phyloP scores from a whole-genome alignment of 2,329 filamentous ascomycete genomes.

The Aspergillus fijiensis region DNA sequence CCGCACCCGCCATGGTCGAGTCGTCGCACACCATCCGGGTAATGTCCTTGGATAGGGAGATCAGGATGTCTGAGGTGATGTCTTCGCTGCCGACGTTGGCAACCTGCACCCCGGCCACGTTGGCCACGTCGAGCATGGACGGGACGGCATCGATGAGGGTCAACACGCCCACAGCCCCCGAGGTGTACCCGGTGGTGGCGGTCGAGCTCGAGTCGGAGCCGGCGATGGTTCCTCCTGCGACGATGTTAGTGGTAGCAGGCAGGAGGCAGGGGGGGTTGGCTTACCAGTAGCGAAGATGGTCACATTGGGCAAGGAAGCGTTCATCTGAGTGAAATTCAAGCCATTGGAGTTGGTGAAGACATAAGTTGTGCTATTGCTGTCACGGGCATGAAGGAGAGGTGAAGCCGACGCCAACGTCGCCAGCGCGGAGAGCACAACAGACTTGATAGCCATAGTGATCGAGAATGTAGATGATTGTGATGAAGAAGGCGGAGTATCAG shows the following conservation, averaged over 20 bases:
- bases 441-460: constrained; percentile 16
- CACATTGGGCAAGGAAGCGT: constrained; percentile 26
- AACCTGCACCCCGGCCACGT: constrained; percentile 29
- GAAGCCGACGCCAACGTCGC: constrained; percentile 22
- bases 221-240: constrained; percentile 26
- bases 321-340: constrained; percentile 28
- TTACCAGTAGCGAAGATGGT: constrained; percentile 27
- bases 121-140: constrained; percentile 27
- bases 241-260: background rate
- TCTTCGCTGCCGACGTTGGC: constrained; percentile 29
- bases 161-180: constrained; percentile 25
- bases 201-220: constrained; percentile 26
- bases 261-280: background rate
- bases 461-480: background rate
- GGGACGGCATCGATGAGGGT: constrained; percentile 27
- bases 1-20: constrained; percentile 25
- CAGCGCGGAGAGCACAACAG: constrained; percentile 20
- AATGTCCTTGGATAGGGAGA: constrained; percentile 23
- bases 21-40: constrained; percentile 25
- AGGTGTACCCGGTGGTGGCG: constrained; percentile 28
- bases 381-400: constrained; percentile 22
- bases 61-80: constrained; percentile 24
- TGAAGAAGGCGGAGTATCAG: background rate
- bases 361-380: constrained; percentile 19
- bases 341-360: constrained; percentile 27